Conservation (phyloP, 2,329 filamentous ascomycete genomes). For the Xylariaceae sp. region DNA sequence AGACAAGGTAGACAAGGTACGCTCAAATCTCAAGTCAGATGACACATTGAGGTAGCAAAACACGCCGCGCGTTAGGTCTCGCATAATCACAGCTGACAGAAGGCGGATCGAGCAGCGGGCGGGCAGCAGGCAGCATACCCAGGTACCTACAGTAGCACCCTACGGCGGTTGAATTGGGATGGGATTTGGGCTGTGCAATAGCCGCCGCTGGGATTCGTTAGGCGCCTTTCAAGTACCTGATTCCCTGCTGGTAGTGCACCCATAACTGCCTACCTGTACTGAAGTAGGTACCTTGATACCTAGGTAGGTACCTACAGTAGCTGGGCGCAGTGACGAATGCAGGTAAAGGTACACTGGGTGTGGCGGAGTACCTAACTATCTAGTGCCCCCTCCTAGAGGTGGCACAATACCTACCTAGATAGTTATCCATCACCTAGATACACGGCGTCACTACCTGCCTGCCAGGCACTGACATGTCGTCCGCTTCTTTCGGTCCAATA, state of each 20-base stretch:
- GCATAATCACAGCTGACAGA: conserved; percentile 20
- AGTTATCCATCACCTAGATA: too few species aligned
- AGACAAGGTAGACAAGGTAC: conserved; percentile 4
- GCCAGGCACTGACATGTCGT: too few species aligned
- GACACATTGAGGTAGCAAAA: conserved; percentile 19
- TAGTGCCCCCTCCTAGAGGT: too few species aligned
- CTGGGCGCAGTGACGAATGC: too few species aligned
- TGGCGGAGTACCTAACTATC: too few species aligned
- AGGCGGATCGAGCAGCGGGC: conserved; percentile 13
- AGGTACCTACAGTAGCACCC: neutral
- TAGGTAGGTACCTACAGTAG: neutral
- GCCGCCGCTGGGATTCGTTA: conserved; percentile 18
- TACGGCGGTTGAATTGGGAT: conserved; percentile 17
- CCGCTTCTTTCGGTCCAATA: too few species aligned
- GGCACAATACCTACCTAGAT: too few species aligned
- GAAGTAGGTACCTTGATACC: neutral
- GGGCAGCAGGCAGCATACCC: neutral
- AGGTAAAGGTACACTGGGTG: too few species aligned
- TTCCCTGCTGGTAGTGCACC: too few species aligned
- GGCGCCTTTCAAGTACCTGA: conserved; percentile 8
- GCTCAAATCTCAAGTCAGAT: conserved; percentile 14
- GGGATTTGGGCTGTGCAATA: conserved; percentile 17
- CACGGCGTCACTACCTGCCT: too few species aligned
- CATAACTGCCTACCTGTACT: neutral
- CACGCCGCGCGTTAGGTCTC: conserved; percentile 24